Base-by-base conservation (phyloP, 768 basidiomycete species). In the Boletus coccyginus region DNA sequence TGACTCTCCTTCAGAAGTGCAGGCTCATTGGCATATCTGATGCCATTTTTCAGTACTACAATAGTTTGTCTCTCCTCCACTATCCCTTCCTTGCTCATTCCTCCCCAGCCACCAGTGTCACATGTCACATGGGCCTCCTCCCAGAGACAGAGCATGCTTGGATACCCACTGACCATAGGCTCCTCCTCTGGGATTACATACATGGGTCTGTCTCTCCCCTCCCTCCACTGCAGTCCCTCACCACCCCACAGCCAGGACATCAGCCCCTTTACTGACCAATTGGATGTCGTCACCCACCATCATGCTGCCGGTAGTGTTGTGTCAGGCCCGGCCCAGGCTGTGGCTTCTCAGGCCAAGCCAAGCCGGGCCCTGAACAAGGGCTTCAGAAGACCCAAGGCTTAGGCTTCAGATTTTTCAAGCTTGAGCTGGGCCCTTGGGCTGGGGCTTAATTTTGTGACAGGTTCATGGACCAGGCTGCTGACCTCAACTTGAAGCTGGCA, bases 401-500 rank as follows among this genome's bases (percentile, higher is more conserved):
- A n/a, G n/a, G n/a, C n/a, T n/a, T n/a, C n/a, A n/a, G n/a, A n/a
- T n/a, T n/a, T n/a, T n/a, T n/a, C n/a, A n/a, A n/a, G n/a, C n/a
- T n/a, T n/a, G n/a, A n/a, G n/a, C n/a, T n/a, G n/a, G n/a, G n/a
- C n/a, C n/a, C n/a, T n/a, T n/a, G n/a, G n/a, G n/a, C n/a, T n/a
- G n/a, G n/a, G n/a, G n/a, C n/a, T n/a, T n/a, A n/a, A n/a, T n/a
- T n/a, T 32, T 9, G 44, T 39, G 14, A 31, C 60, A 94, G 94
- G 62, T 81, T 98, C 6, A 94, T 96, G 1, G 86, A 92, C 60
- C 96, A 99, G 72, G 97, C 97, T 0, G 94, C 98, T 17, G 94
- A 98, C 73, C 77, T 99, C 39, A 99, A 98, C 68, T 77, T 98
- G 46, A 98, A 98, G 93, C 19, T 98, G 96, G 96, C 83, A 96